These are phyloP conservation scores for Hortiboletus campestris DNA, from an alignment of 768 basidiomycete genomes.

Conservation along the genomic window DNA sequence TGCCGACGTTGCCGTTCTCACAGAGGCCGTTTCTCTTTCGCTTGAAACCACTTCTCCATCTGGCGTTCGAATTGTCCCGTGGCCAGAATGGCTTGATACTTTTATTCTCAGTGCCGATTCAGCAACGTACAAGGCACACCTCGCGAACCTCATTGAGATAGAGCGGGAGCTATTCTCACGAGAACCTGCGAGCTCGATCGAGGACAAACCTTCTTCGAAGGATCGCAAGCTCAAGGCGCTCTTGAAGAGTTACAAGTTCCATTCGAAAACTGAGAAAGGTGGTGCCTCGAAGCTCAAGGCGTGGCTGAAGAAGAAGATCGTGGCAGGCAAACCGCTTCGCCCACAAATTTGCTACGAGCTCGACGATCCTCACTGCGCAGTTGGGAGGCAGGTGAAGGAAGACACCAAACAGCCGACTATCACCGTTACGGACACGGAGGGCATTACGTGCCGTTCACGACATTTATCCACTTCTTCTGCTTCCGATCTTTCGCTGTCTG, in stretches of 20 bases:
- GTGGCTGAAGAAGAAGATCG: constrained; percentile 63
- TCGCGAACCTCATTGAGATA: constrained; percentile 36
- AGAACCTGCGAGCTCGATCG: constrained; percentile 18
- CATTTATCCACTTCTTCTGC: neutral
- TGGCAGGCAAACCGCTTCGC: constrained; percentile 36
- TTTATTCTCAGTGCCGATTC: constrained; percentile 36
- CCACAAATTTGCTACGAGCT: constrained; percentile 42
- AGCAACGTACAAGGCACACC: constrained; percentile 35
- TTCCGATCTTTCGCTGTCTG: constrained; percentile 25
- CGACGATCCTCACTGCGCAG: constrained; percentile 39
- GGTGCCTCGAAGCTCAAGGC: constrained; percentile 54
- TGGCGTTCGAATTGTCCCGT: constrained; percentile 33
- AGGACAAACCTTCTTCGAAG: constrained; percentile 26
- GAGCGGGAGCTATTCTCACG: constrained; percentile 33
- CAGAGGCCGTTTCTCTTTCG: constrained; percentile 13
- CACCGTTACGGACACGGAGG: constrained; percentile 26
- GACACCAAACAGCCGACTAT: constrained; percentile 18
- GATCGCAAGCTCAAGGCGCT: constrained; percentile 42
- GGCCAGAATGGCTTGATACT: constrained; percentile 42
- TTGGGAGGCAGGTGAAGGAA: constrained; percentile 37
- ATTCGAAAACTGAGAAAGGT: constrained; percentile 30
- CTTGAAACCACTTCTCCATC: constrained; percentile 20
- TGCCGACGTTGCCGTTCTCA: constrained; percentile 20
- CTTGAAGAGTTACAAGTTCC: constrained; percentile 42
- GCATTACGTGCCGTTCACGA: constrained; percentile 15